Base-by-base conservation (phyloP, 2,329 filamentous ascomycete species). In the Stagonosporopsis cucurbitacearum region DNA sequence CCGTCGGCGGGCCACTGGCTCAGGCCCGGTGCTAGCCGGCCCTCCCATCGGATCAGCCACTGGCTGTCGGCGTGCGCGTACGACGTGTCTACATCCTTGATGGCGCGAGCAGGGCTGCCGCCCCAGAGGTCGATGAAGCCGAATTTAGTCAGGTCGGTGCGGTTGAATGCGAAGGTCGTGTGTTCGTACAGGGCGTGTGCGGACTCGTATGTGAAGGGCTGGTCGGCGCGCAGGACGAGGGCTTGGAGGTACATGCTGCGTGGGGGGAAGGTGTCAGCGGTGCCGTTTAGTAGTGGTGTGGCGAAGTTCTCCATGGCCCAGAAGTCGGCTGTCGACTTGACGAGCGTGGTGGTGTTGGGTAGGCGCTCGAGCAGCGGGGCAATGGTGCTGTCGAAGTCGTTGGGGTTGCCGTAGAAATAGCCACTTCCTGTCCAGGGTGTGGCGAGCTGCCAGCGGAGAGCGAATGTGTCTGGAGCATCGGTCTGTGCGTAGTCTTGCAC, bases 61-160 rank as follows among this genome's bases (percentile, higher is more conserved):
- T 56, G 61, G 45, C 46, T 62, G 50, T 50, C 33, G 20, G 56
- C 59, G 20, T 64, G 56, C 2, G 44, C 48, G 20, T 49, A 58
- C 4, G 37, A 40, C 15, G 57, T 52, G 8, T 58, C 54, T 5
- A 35, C 39, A n/a, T 64, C 59, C 7, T 48, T 45, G 25, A 60
- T 19, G 23, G 57, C 37, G 7, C 44, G 45, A 5, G 53, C 46
- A 8, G 50, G 41, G 9, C 17, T 17, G 41, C 57, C 57, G 19
- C 59, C 61, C 61, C 59, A 62, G 11, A 64, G 54, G n/a, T 64
- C 59, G 32, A 62, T 26, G 23, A 60, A 60, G 17, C 61, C 61
- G 13, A 51, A 60, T 11, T 58, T 57, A 23, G 52, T 59, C 43
- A 60, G 36, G 33, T 62, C 59, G 6, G 54, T 57, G 53, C 57